Evolutionary conservation across 371 early-diverging fungal species (phyloP).

Genomic region (Smittium culicis): DNA sequence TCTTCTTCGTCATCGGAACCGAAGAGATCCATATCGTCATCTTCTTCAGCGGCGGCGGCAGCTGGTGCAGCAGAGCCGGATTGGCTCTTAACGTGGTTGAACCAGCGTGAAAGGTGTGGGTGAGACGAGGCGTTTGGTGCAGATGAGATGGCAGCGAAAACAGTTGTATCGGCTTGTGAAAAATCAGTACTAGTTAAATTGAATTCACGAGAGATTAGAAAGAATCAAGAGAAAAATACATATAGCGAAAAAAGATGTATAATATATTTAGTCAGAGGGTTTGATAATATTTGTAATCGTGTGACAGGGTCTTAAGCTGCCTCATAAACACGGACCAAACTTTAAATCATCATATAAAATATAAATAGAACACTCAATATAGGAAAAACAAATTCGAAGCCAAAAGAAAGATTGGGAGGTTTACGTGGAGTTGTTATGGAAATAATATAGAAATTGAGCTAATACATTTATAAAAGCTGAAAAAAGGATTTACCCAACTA

Average conservation of each 20-base stretch:
- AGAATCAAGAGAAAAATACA: neutral
- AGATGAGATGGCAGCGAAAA: constrained; percentile 59
- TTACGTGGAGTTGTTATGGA: no score
- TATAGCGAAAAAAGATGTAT: neutral
- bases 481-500: constrained; percentile 48
- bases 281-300: constrained; percentile 26
- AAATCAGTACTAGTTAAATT: constrained; percentile 55
- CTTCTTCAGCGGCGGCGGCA: constrained; percentile 59
- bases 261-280: constrained; percentile 11
- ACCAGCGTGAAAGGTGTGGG: constrained; percentile 91
- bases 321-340: constrained; percentile 47
- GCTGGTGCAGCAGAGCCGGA: constrained; percentile 20
- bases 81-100: constrained; percentile 72
- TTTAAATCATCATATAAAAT: constrained; percentile 31
- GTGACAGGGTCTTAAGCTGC: constrained; percentile 39
- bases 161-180: constrained; percentile 68
- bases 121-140: constrained; percentile 61
- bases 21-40: constrained; percentile 90
- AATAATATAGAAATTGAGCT: no score
- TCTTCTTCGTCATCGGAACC: constrained; percentile 80
- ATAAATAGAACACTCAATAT: no score
- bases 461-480: no score
- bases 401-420: no score
- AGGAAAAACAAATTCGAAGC: no score
- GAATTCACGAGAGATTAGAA: neutral